phyloP scores from a whole-genome alignment of 1,284 basidiomycete species.

The Pseudozyma hubeiensis region DNA sequence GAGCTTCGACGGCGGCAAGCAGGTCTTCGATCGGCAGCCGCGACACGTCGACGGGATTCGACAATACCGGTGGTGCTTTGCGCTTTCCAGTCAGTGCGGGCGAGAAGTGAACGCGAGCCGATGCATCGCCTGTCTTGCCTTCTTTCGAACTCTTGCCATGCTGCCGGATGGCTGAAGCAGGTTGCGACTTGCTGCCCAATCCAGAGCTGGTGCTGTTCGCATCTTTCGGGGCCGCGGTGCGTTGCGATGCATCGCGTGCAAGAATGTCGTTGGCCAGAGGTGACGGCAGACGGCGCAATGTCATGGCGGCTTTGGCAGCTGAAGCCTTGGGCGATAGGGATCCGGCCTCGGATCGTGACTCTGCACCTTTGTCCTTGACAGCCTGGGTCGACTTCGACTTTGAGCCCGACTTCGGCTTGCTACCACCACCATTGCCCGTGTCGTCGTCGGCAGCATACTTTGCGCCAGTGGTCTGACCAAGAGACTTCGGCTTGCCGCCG shows the following conservation, averaged over 20 bases:
- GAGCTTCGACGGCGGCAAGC: slow-evolving; percentile 70
- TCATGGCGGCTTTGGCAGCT: slow-evolving; percentile 12
- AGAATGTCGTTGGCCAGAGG: slow-evolving; percentile 48
- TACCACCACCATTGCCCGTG: slow-evolving; percentile 4
- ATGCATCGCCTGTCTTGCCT: slow-evolving; percentile 24
- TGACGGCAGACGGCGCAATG: slow-evolving; percentile 34
- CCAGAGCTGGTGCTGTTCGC: not conserved
- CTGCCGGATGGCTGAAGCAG: slow-evolving; percentile 40
- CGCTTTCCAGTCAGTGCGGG: slow-evolving; percentile 67
- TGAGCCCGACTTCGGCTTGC: slow-evolving; percentile 22
- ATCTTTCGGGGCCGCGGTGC: slow-evolving; percentile 4
- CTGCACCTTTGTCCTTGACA: slow-evolving; percentile 22
- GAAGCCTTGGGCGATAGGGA: slow-evolving; percentile 18
- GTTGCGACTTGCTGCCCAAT: slow-evolving; percentile 36
- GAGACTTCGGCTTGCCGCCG: slow-evolving; percentile 68
- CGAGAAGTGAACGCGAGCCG: slow-evolving; percentile 54
- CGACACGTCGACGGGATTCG: slow-evolving; percentile 66
- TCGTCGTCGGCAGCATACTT: slow-evolving; percentile 29
- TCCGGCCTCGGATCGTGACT: slow-evolving; percentile 17
- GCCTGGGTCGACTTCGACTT: slow-evolving; percentile 25
- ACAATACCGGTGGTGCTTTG: slow-evolving; percentile 55
- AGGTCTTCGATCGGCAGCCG: slow-evolving; percentile 71
- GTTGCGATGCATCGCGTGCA: slow-evolving; percentile 14
- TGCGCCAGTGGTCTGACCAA: slow-evolving; percentile 60
- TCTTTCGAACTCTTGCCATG: slow-evolving; percentile 47